phyloP scores from a whole-genome alignment of 2,329 filamentous ascomycete species.

The Chaetothyriales sp. region DNA sequence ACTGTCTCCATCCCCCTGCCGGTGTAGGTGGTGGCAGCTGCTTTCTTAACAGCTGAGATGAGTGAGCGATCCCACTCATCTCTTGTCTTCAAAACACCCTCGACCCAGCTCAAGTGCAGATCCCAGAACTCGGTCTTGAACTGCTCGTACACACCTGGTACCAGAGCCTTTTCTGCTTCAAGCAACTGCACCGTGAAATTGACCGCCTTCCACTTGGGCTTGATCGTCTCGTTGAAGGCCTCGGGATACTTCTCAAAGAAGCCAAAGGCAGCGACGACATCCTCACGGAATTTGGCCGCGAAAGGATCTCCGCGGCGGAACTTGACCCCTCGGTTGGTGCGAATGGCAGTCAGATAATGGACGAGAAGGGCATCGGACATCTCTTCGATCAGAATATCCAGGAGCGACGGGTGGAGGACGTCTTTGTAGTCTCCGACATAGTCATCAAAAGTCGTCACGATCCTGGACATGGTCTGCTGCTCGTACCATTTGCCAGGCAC shows the following conservation, averaged over 20 bases:
- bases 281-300: slow-evolving; percentile 84
- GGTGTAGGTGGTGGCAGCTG: slow-evolving; percentile 71
- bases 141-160: slow-evolving; percentile 62
- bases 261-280: slow-evolving; percentile 76
- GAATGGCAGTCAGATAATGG: slow-evolving; percentile 66
- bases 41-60: slow-evolving; percentile 73
- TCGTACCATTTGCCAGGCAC: slow-evolving; percentile 70
- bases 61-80: slow-evolving; percentile 91
- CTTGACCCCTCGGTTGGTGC: slow-evolving; percentile 68
- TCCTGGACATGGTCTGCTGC: slow-evolving; percentile 75
- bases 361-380: slow-evolving; percentile 81
- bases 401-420: slow-evolving; percentile 71
- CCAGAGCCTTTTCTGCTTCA: slow-evolving; percentile 52
- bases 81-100: slow-evolving; percentile 67
- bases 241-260: slow-evolving; percentile 63
- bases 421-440: slow-evolving; percentile 78
- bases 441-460: slow-evolving; percentile 88
- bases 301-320: slow-evolving; percentile 79
- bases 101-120: slow-evolving; percentile 86
- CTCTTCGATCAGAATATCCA: slow-evolving; percentile 86
- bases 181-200: slow-evolving; percentile 69
- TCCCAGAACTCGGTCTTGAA: slow-evolving; percentile 90
- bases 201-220: slow-evolving; percentile 82
- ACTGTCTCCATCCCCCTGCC: slow-evolving; percentile 76
- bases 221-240: slow-evolving; percentile 58